phyloP scores from a whole-genome alignment of 768 basidiomycete genomes.

The Suillus discolor region DNA sequence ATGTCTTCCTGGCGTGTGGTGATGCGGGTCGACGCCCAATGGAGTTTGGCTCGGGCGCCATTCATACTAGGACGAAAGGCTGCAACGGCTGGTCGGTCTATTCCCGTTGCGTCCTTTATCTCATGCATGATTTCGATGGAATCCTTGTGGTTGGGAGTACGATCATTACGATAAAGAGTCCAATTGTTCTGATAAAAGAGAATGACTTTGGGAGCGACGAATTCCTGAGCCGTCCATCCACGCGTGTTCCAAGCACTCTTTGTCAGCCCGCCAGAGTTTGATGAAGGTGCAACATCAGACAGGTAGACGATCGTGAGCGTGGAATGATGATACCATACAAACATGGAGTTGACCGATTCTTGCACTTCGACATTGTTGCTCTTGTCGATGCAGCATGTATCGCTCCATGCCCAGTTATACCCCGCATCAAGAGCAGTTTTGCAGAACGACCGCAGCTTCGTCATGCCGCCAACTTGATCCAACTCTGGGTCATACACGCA shows the following conservation, averaged over 20 bases:
- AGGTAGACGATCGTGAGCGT: not conserved
- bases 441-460: not conserved
- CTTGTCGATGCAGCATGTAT: not conserved
- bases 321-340: not conserved
- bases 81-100: not conserved
- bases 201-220: not conserved
- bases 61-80: not conserved
- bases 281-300: not conserved
- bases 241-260: not conserved
- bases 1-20: not conserved
- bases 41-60: not conserved
- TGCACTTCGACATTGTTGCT: not conserved
- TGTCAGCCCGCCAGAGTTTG: not conserved
- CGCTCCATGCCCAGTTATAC: not conserved
- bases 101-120: not conserved
- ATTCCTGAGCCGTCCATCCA: not conserved
- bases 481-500: not conserved
- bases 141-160: not conserved
- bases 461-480: not conserved
- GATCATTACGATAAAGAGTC: not conserved
- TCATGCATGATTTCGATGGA: not conserved
- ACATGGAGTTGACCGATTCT: not conserved
- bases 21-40: not conserved
- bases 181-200: not conserved
- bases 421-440: not conserved